Evolutionary conservation across 2,329 filamentous ascomycete species (phyloP).

Genomic region (Pyrenophora teres): DNA sequence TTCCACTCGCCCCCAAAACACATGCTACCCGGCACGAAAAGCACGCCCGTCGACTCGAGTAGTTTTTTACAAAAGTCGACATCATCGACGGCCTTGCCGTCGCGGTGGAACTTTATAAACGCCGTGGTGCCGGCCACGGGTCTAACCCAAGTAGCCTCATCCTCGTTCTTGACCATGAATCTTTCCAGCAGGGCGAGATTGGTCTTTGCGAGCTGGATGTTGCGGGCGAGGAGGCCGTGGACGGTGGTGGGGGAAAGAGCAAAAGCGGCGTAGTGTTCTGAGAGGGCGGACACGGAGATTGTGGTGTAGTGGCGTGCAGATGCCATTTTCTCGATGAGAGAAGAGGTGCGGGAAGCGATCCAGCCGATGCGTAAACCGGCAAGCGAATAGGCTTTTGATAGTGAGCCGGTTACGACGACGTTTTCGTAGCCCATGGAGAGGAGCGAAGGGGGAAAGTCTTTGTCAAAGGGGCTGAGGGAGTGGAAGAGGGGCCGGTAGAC

Average conservation of each 20-base stretch:
- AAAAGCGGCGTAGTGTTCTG: constrained; percentile 77
- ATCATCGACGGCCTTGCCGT: constrained; percentile 69
- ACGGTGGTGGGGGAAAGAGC: constrained; percentile 70
- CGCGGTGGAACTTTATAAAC: constrained; percentile 70
- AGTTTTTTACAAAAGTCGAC: constrained; percentile 72
- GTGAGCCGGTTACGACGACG: constrained; percentile 74
- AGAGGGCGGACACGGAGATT: constrained; percentile 81
- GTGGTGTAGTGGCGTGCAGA: constrained; percentile 79
- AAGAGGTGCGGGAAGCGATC: constrained; percentile 69
- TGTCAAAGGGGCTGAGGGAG: constrained; percentile 59
- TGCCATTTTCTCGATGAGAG: constrained; percentile 67
- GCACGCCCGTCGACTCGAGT: constrained; percentile 69
- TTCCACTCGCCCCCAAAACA: constrained; percentile 75
- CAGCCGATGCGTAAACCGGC: constrained; percentile 84
- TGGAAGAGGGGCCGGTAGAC: constrained; percentile 87
- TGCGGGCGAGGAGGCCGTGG: constrained; percentile 65
- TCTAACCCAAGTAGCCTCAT: constrained; percentile 70
- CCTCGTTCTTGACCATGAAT: constrained; percentile 68
- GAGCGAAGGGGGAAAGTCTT: constrained; percentile 67
- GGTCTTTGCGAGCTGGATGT: constrained; percentile 67
- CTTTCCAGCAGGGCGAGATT: constrained; percentile 70
- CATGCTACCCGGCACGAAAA: constrained; percentile 73
- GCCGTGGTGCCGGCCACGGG: constrained; percentile 81
- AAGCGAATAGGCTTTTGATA: constrained; percentile 84
- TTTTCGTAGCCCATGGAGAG: constrained; percentile 74